Percentiles rank a stretch among this genome's conserved stretches.
phyloP scores from a whole-genome alignment of 2,329 filamentous ascomycete species.

The Arthroderma sp. region DNA sequence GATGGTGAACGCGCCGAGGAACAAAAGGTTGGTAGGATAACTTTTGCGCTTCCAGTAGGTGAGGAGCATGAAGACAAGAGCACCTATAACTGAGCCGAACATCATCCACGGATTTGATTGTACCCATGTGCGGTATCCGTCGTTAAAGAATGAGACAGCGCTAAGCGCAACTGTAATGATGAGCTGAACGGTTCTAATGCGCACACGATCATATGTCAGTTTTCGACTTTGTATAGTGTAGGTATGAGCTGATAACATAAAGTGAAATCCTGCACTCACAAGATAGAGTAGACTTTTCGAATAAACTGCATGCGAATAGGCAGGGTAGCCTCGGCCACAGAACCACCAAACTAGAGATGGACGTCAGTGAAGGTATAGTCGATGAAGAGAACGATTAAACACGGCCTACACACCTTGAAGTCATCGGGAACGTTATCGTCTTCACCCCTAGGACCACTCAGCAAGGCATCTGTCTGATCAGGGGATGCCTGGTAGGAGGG shows the following conservation, averaged over 20 bases:
- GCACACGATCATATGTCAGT: too few species aligned
- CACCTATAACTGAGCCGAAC: constrained; percentile 72
- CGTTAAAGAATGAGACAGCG: constrained; percentile 73
- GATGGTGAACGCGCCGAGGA: constrained; percentile 78
- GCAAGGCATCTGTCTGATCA: constrained; percentile 43
- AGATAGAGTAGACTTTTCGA: constrained; percentile 93
- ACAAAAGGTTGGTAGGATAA: constrained; percentile 87
- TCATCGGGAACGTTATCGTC: constrained; percentile 91
- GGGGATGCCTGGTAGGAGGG: constrained; percentile 62
- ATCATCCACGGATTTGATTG: constrained; percentile 72
- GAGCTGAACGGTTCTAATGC: constrained; percentile 64
- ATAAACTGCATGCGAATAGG: constrained; percentile 96
- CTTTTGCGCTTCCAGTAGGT: constrained; percentile 95
- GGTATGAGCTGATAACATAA: background rate
- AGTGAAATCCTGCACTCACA: constrained; percentile 36
- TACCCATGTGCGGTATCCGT: constrained; percentile 71
- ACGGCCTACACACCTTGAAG: constrained; percentile 58
- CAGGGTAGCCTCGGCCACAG: constrained; percentile 82
- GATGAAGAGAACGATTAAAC: background rate
- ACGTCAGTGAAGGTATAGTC: background rate
- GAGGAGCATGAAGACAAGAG: constrained; percentile 70
- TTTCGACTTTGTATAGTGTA: background rate
- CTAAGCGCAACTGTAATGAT: constrained; percentile 70
- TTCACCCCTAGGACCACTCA: constrained; percentile 56
- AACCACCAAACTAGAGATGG: constrained; percentile 62